Evolutionary conservation across 768 basidiomycete genomes (phyloP).

Genomic region (Agrocybe praecox): DNA sequence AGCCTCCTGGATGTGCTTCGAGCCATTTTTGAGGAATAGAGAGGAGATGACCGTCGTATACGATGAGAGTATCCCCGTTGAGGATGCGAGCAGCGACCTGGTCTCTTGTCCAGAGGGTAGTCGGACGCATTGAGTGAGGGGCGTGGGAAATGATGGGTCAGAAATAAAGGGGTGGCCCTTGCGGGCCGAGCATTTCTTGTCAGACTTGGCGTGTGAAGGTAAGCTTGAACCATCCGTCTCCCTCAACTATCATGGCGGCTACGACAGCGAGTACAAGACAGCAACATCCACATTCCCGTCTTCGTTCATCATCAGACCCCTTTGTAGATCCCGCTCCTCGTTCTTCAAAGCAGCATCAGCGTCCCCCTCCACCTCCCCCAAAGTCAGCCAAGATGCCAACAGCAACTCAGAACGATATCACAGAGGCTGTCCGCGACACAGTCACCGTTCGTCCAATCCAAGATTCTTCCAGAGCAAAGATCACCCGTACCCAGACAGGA

Average conservation of each 20-base stretch:
- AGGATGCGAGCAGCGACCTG: conserved; percentile 73
- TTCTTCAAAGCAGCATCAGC: conserved; percentile 15
- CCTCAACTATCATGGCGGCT: conserved; percentile 33
- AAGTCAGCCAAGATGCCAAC: conserved; percentile 37
- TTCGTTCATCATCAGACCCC: conserved; percentile 54
- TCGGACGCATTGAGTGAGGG: conserved; percentile 25
- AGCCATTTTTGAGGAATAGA: conserved; percentile 78
- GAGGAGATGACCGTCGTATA: conserved; percentile 67
- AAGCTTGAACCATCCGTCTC: conserved; percentile 7
- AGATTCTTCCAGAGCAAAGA: conserved; percentile 46
- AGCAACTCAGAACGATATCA: conserved; percentile 44
- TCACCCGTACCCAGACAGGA: conserved; percentile 61
- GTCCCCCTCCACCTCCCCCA: conserved; percentile 37
- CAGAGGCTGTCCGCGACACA: conserved; percentile 71
- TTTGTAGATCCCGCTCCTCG: conserved; percentile 43
- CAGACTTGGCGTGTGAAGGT: conserved; percentile 34
- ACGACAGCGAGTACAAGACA: conserved; percentile 24
- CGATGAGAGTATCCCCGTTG: conserved; percentile 73
- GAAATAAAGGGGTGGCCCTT: neutral
- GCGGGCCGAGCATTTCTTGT: conserved; percentile 2
- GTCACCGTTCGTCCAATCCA: conserved; percentile 47
- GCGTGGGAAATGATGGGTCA: conserved; percentile 2
- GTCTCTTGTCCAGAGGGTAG: conserved; percentile 37
- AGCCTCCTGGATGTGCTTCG: conserved; percentile 86
- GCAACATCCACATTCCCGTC: conserved; percentile 34